A percentile compares a stretch with the other conserved stretches of the same genome.
These are phyloP conservation scores for Entomortierella chlamydospora DNA, from an alignment of 192 early-diverging fungal species.

Conservation along the genomic window DNA sequence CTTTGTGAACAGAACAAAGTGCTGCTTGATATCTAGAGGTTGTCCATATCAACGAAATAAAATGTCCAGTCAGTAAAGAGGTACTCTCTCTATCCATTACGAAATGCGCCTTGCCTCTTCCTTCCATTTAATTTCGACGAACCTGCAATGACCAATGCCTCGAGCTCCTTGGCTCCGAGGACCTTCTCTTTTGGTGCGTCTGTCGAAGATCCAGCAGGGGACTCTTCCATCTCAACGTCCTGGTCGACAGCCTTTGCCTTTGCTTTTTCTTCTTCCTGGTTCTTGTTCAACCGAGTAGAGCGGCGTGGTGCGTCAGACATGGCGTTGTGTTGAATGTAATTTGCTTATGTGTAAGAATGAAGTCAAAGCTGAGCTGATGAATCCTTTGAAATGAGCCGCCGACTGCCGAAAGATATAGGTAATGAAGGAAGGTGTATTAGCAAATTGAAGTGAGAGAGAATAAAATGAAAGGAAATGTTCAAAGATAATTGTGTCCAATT, in stretches of 20 bases:
- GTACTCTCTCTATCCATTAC: no score
- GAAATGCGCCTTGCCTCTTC: no score
- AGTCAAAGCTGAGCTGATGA: no score
- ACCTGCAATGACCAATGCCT: constrained; percentile 49
- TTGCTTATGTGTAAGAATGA: no score
- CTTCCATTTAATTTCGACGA: neutral
- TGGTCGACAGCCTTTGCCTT: constrained; percentile 50
- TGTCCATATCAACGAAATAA: no score
- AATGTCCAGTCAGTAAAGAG: no score
- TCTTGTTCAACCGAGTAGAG: constrained; percentile 48
- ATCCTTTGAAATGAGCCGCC: no score
- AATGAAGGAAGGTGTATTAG: no score
- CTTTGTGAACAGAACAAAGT: constrained; percentile 84
- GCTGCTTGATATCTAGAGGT: constrained; percentile 90
- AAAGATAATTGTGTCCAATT: no score
- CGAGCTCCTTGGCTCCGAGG: constrained; percentile 44
- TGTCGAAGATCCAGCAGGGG: constrained; percentile 10
- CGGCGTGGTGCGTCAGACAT: constrained; percentile 56
- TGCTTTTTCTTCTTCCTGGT: constrained; percentile 48
- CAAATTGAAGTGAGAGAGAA: no score
- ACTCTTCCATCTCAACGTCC: constrained; percentile 49
- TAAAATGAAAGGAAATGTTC: no score
- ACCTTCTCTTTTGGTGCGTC: constrained; percentile 32
- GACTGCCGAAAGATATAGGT: no score
- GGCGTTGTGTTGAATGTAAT: neutral